A percentile compares a stretch with the other conserved stretches of the same genome.
Evolutionary conservation across 768 basidiomycete genomes (phyloP).

Genomic region (Leucosporidium yakuticum): DNA sequence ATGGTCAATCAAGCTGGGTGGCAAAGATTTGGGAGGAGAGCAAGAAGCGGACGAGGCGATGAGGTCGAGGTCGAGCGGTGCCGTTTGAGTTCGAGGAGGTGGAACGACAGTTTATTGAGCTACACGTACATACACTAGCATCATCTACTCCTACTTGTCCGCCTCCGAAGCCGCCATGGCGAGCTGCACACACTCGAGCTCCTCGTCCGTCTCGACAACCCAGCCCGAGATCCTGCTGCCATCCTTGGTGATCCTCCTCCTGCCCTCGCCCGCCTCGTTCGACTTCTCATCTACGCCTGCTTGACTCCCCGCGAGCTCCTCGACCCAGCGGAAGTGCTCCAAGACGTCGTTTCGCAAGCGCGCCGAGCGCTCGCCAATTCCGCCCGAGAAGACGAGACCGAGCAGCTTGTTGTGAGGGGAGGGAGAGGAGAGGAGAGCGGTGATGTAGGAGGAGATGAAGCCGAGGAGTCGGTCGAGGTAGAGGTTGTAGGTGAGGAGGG

Average conservation of each 20-base stretch:
- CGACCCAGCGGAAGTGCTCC: slow-evolving; percentile 55
- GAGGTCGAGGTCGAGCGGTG: no score
- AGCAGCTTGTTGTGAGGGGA: slow-evolving; percentile 48
- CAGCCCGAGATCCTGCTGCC: slow-evolving; percentile 41
- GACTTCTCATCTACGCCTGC: slow-evolving; percentile 48
- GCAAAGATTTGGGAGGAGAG: no score
- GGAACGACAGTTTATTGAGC: no score
- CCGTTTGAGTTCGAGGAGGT: no score
- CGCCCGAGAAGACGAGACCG: slow-evolving; percentile 78
- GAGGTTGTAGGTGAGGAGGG: slow-evolving; percentile 66
- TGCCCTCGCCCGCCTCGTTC: slow-evolving; percentile 41
- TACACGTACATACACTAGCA: no score
- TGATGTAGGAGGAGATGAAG: slow-evolving; percentile 26
- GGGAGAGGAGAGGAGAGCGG: slow-evolving; percentile 30
- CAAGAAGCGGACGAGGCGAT: no score
- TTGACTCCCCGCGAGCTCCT: slow-evolving; percentile 54
- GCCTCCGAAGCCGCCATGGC: slow-evolving; percentile 18
- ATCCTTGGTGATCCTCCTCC: slow-evolving; percentile 40
- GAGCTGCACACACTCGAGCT: slow-evolving; percentile 38
- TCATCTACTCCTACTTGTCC: not conserved
- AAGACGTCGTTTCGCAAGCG: slow-evolving; percentile 59
- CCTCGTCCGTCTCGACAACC: slow-evolving; percentile 48
- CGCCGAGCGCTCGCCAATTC: slow-evolving; percentile 71
- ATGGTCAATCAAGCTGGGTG: no score
- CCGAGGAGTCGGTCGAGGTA: slow-evolving; percentile 33